Percentiles rank a stretch among this genome's conserved stretches.
Conservation (phyloP, 2,329 filamentous ascomycete species). For the Pestalotiopsis sp. region DNA sequence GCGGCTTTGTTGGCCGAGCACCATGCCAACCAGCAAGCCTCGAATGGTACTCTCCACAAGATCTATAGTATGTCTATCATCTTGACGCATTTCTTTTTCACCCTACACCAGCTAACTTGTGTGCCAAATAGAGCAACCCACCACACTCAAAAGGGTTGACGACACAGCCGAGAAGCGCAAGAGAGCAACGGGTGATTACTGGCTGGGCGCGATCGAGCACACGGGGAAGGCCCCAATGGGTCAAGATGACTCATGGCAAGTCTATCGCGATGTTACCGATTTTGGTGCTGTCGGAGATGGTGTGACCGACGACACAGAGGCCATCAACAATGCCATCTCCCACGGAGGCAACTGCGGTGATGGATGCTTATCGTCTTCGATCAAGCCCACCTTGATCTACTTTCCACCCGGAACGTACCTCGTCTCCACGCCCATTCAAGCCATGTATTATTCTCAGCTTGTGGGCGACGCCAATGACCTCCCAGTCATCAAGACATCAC, state of each 20-base stretch:
- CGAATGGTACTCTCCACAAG: background rate
- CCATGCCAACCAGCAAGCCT: background rate
- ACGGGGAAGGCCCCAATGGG: background rate
- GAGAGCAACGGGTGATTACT: background rate
- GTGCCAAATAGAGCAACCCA: background rate
- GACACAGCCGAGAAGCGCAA: background rate
- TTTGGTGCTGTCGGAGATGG: conserved; percentile 59
- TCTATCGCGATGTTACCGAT: background rate
- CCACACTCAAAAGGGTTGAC: background rate
- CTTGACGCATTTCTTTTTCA: too few relatives aligned
- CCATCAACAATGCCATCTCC: conserved; percentile 59
- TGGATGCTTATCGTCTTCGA: background rate
- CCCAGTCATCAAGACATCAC: background rate
- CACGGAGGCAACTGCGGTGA: background rate
- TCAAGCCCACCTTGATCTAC: background rate
- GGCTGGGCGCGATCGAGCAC: background rate
- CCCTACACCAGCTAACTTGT: background rate
- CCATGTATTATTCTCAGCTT: background rate
- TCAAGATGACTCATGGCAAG: background rate
- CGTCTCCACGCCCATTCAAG: background rate
- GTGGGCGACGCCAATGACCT: background rate
- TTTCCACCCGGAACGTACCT: background rate
- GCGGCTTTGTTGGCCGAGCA: background rate
- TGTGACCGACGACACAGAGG: conserved; percentile 71
- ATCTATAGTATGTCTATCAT: background rate